These are phyloP conservation scores for Fraxinus greggii DNA, from an alignment of 305 asterid species.

Conservation along the genomic window DNA sequence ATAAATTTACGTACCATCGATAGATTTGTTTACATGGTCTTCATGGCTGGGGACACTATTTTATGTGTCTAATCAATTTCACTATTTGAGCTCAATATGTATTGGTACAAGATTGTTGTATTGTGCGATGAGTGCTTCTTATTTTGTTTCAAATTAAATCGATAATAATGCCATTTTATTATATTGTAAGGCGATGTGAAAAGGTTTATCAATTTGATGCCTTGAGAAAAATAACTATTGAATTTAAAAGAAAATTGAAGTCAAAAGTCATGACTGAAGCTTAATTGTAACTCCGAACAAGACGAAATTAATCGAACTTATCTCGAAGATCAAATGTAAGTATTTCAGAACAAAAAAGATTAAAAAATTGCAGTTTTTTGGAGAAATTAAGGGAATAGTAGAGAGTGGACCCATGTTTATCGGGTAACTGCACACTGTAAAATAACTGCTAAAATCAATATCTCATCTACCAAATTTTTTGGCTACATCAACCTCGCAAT, in stretches of 20 bases:
- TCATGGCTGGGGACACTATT: neutral
- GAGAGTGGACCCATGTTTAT: neutral
- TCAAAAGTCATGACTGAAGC: neutral
- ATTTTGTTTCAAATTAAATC: too few relatives aligned
- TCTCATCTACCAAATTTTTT: slow-evolving; percentile 5
- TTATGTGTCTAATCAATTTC: neutral
- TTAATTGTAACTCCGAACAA: too few relatives aligned
- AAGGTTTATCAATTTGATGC: too few relatives aligned
- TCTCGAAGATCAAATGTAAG: neutral
- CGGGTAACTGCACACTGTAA: neutral
- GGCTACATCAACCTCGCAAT: slow-evolving; percentile 11
- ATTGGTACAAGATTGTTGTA: neutral
- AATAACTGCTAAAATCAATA: neutral
- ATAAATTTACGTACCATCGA: neutral
- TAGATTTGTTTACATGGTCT: neutral
- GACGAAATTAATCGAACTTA: neutral
- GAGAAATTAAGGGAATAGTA: neutral
- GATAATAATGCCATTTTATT: too few relatives aligned
- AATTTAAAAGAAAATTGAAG: neutral
- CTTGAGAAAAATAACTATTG: neutral
- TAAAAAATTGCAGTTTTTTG: neutral
- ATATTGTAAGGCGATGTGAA: neutral
- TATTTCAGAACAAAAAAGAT: neutral
- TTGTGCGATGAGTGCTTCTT: neutral
- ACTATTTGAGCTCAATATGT: neutral